Base-by-base conservation (phyloP, 768 basidiomycete species). In the Amanita pallidorosea region DNA sequence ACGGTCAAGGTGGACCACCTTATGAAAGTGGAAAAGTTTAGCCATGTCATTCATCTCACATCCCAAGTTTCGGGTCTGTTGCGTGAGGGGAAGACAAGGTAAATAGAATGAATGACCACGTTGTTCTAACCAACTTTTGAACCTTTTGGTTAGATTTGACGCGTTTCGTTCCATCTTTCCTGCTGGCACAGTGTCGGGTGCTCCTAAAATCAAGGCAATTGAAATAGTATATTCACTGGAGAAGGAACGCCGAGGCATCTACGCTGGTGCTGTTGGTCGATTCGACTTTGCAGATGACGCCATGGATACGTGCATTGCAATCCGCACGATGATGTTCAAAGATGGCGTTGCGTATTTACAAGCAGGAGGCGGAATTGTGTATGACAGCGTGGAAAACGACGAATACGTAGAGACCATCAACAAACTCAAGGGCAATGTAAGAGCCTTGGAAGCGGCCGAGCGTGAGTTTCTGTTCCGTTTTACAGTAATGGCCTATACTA, bases 151-250 rank as follows among this genome's bases (percentile, higher is more conserved):
- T 57, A 94, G 94, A 56, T 99, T 97, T 61, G 95, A 98, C 63
- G 96, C 96, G 0, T 98, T 99, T 78, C 81, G 95, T 8, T 97
- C 95, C 20, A 98, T 99, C 56, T 98, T 99, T 73, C 96, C 96
- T 1, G 94, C 95, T 15, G 96, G 96, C 0, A 99, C 96, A 2
- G 96, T 99, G 22, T 97, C 95, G 1, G 96, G 96, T 20, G 96
- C 96, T 29, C 96, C 96, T 2, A 99, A 99, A 69, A 94, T 99
- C 67, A 96, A 95, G 64, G 96, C 96, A 1, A 90, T 99, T 55
- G 91, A 99, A 65, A 82, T 99, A 37, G 71, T 99, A 25, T 83
- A 83, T 5, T 81, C 80, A 17, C 68, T 97, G 45, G 96, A 98
- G 63, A 76, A 83, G 59, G 90, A 97, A 65, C 80, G 82, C 22